These are phyloP conservation scores for Dactylis glomerata DNA, from an alignment of 176 grass and related monocot species.

Conservation along the genomic window DNA sequence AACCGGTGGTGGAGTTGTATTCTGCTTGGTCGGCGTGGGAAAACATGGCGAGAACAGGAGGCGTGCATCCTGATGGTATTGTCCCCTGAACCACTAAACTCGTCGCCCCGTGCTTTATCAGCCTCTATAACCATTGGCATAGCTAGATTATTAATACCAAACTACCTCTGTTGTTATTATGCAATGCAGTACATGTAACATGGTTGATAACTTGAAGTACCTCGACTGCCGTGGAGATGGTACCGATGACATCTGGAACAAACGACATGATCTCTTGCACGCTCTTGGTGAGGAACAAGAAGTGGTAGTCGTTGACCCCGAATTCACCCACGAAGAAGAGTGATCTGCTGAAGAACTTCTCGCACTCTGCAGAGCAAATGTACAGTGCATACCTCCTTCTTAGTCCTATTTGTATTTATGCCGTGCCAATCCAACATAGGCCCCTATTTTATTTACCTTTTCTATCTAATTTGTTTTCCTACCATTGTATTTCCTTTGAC, in stretches of 20 bases:
- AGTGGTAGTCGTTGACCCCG: slow-evolving; percentile 43
- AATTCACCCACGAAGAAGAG: slow-evolving; percentile 46
- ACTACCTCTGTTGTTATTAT: not conserved
- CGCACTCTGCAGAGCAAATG: slow-evolving; percentile 27
- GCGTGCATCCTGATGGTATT: not conserved
- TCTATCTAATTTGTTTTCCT: not conserved
- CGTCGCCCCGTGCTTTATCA: slow-evolving; percentile 29
- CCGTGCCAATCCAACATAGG: not conserved
- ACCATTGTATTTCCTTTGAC: not conserved
- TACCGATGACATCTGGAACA: slow-evolving; percentile 24
- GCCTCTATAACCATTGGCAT: not conserved
- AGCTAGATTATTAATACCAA: not conserved
- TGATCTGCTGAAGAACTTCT: slow-evolving; percentile 32
- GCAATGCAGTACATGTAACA: not conserved
- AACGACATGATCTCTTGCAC: slow-evolving; percentile 22
- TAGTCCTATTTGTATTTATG: not conserved
- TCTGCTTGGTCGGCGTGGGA: not conserved
- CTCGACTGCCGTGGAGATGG: slow-evolving; percentile 45
- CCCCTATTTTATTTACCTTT: not conserved
- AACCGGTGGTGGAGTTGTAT: not conserved
- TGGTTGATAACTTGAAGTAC: not conserved
- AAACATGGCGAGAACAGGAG: not conserved
- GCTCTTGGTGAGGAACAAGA: slow-evolving; percentile 5
- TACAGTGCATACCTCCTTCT: not conserved
- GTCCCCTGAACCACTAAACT: slow-evolving; percentile 9